Conservation (phyloP, 176 grass and related monocot species). For the Paspalum vaginatum region DNA sequence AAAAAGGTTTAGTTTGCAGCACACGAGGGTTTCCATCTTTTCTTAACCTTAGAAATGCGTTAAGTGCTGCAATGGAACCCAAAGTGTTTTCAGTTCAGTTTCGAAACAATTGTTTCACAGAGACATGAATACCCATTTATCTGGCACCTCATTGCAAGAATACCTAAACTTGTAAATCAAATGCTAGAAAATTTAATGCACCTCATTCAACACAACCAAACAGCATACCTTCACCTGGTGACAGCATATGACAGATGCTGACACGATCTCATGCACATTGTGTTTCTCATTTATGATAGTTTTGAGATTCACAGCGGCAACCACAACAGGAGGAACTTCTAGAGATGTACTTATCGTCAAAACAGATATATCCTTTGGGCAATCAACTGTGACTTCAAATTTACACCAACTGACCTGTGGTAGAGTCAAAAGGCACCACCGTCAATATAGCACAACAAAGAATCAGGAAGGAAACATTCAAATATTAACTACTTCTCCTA, state of each 20-base stretch:
- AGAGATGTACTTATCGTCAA: slow-evolving; percentile 54
- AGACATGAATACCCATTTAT: slow-evolving; percentile 11
- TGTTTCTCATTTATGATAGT: slow-evolving; percentile 82
- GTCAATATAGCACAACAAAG: neutral
- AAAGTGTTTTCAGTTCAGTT: slow-evolving; percentile 1
- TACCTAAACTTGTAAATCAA: slow-evolving; percentile 29
- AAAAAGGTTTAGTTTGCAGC: slow-evolving; percentile 25
- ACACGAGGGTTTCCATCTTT: slow-evolving; percentile 9
- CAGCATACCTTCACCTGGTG: slow-evolving; percentile 80
- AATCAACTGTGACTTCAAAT: slow-evolving; percentile 87
- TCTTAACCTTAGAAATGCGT: neutral
- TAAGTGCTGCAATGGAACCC: neutral
- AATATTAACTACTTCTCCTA: neutral
- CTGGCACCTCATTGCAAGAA: slow-evolving; percentile 12
- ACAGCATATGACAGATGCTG: slow-evolving; percentile 95
- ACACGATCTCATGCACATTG: slow-evolving; percentile 92
- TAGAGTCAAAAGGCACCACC: slow-evolving; percentile 33
- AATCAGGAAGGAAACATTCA: neutral
- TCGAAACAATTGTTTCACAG: slow-evolving; percentile 10
- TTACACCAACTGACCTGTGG: slow-evolving; percentile 98
- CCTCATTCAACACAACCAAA: neutral
- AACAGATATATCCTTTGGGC: slow-evolving; percentile 80
- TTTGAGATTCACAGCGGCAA: slow-evolving; percentile 91
- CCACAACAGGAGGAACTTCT: slow-evolving; percentile 78
- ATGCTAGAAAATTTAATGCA: slow-evolving; percentile 28